Evolutionary conservation across 2,329 filamentous ascomycete genomes (phyloP), one percentile per base, ranked within the genome.

Genomic region (Colletotrichum aenigma): DNA sequence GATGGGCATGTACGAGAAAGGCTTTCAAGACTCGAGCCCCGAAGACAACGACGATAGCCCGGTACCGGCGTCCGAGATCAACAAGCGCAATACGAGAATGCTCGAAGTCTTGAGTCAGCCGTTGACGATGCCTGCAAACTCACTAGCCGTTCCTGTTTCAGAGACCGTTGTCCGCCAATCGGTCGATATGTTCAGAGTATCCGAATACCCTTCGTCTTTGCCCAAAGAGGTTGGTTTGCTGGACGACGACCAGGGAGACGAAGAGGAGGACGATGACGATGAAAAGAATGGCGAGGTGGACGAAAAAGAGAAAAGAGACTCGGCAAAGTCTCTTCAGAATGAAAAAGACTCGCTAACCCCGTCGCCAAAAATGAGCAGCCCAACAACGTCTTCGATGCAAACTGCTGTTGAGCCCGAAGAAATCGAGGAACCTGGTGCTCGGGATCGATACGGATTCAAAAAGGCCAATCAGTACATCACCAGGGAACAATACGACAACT

Each of bases 371-470:
- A 48, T 71, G 55, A 73, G 66, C 62, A 76, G 66, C 32, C 69
- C 61, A 13, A 68, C 69, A 7, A 60, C 73, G 28, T 77, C 76
- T 6, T 70, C 69, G 6, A 52, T 55, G 21, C 73, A 64, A 28
- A 72, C 76, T 72, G 82, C 76, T 48, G 81, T 81, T 32, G 78
- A 82, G 34, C 83, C 83, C 6, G 73, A 75, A 48, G 85, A 87
- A 16, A 83, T 87, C 5, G 87, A 91, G 74, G 89, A 90, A 28
- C 87, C 89, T 7, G 83, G 83, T 16, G 82, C 84, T 21, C 92
- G 96, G 70, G 96, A 98, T 83, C 91, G 95, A 18, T 98, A 98
- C 81, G 96, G 96, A 5, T 98, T 98, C 87, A 95, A 95, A 78
- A 98, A 98, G 83, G 91, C 92, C 48, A 96, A 93, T 55, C 93